phyloP scores from a whole-genome alignment of 2,329 filamentous ascomycete genomes.

The Paecilomyces formosus region DNA sequence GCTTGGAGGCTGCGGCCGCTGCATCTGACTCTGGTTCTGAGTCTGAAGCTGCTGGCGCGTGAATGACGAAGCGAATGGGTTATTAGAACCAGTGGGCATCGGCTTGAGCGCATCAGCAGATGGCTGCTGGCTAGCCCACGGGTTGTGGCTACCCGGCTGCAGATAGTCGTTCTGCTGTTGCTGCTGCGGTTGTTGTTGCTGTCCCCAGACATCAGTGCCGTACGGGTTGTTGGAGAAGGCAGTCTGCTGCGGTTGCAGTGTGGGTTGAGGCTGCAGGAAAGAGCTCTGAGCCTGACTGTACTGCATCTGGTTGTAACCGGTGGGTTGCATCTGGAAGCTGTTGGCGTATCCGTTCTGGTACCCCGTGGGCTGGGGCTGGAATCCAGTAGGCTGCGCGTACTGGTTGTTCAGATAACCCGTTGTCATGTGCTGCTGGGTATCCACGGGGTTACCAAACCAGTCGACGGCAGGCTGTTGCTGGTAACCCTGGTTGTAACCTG shows the following conservation, averaged over 20 bases:
- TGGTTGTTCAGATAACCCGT: conserved; percentile 62
- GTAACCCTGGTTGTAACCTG: conserved; percentile 93
- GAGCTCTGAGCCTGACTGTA: conserved; percentile 33
- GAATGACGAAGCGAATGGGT: conserved; percentile 80
- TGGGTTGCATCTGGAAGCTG: conserved; percentile 62
- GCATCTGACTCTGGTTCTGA: conserved; percentile 23
- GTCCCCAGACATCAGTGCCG: conserved; percentile 41
- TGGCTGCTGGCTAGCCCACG: conserved; percentile 67
- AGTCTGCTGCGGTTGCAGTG: conserved; percentile 53
- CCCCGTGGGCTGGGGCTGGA: conserved; percentile 51
- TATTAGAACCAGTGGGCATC: conserved; percentile 91
- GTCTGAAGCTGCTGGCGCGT: conserved; percentile 51
- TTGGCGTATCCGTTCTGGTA: conserved; percentile 63
- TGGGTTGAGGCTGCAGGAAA: conserved; percentile 44
- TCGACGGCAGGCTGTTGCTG: conserved; percentile 95
- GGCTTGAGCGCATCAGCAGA: conserved; percentile 59
- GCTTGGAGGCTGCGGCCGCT: conserved; percentile 56
- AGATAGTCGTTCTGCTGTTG: conserved; percentile 52
- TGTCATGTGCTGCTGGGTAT: conserved; percentile 63
- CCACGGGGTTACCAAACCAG: conserved; percentile 93
- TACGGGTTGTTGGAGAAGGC: conserved; percentile 56
- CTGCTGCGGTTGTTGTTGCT: conserved; percentile 34
- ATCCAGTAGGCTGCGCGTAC: conserved; percentile 74
- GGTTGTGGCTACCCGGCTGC: conserved; percentile 84
- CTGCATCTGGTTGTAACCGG: conserved; percentile 57